These are phyloP conservation scores for Aspergillus sp. DNA, from an alignment of 2,329 filamentous ascomycete species.

Conservation along the genomic window DNA sequence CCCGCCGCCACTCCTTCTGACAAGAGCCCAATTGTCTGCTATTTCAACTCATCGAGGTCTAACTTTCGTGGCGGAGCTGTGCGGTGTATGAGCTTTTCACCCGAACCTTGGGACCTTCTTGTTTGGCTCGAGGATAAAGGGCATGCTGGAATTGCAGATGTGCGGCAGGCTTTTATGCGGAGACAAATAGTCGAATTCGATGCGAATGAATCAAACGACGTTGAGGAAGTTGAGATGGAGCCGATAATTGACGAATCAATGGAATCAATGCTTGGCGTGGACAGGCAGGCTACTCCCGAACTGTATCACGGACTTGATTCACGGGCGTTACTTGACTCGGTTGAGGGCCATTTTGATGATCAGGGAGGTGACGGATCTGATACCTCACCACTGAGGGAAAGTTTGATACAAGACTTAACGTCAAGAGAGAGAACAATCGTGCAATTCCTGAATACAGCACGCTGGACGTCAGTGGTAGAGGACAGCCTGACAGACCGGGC, in stretches of 20 bases:
- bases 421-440: slow-evolving; percentile 45
- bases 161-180: slow-evolving; percentile 47
- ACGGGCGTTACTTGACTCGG: slow-evolving; percentile 25
- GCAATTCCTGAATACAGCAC: slow-evolving; percentile 43
- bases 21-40: slow-evolving; percentile 60
- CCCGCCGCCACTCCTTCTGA: slow-evolving; percentile 21
- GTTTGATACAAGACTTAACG: slow-evolving; percentile 38
- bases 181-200: slow-evolving; percentile 45
- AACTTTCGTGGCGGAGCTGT: slow-evolving; percentile 73
- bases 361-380: slow-evolving; percentile 23
- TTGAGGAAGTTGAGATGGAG: slow-evolving; percentile 35
- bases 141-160: slow-evolving; percentile 47
- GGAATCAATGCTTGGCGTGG: slow-evolving; percentile 24
- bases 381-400: slow-evolving; percentile 34
- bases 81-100: slow-evolving; percentile 87
- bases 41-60: slow-evolving; percentile 76
- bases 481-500: slow-evolving; percentile 31
- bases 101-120: slow-evolving; percentile 83
- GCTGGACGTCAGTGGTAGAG: slow-evolving; percentile 38
- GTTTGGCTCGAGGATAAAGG: slow-evolving; percentile 89
- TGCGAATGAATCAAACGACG: slow-evolving; percentile 27
- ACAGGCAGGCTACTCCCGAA: slow-evolving; percentile 18
- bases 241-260: slow-evolving; percentile 29
- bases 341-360: slow-evolving; percentile 25
- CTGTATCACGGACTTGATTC: slow-evolving; percentile 22